Base-by-base conservation (phyloP, 208 protist species). In the Endotrypanum monterogeii region DNA sequence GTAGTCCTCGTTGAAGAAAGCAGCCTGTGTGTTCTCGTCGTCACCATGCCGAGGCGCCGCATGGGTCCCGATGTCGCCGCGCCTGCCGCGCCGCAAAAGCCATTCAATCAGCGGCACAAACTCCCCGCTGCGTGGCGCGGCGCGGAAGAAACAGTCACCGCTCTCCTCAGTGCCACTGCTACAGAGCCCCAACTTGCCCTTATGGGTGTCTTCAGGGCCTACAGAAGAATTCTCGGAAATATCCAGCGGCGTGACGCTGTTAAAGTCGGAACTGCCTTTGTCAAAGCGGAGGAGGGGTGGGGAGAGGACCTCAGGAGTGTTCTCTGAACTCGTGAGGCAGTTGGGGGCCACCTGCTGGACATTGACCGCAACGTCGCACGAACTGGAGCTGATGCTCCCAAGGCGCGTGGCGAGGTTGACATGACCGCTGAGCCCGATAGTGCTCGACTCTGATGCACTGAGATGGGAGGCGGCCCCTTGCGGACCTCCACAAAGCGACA, bases 21-120 rank as follows among this genome's bases (percentile, higher is more conserved):
- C 58, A 35, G 58, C 41, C 44, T 80, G 73, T 52, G 52, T 70
- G 66, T 25, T 20, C 66, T 51, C 50, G 20, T 18, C 16, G 20
- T 2, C 28, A 18, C 37, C 48, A 18, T 32, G n/a, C 41, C 20
- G 66, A 30, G 74, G 69, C 50, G 30, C 67, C 35, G 30, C 41
- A 18, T 6, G 39, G 25, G 41, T 51, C 3, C 52, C 65, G 32
- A 72, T 37, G 48, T 69, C 76, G 23, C 71, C 51, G 41, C 61
- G 41, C 66, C 79, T 70, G 23, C 69, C 79, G 23, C 67, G 78
- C 14, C 11, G 25, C 65, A 86, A 65, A 46, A 86, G 71, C 74
- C 73, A 83, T 20, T 69, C 51, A 44, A 86, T 80, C 14, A 86
- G 69, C n/a, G 71, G 60, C 44, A 74, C 66, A 63, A 78, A 86